A percentile compares a stretch with the other conserved stretches of the same genome.
Conservation (phyloP, 495 filamentous ascomycete genomes). For the Xylaria bambusicola region DNA sequence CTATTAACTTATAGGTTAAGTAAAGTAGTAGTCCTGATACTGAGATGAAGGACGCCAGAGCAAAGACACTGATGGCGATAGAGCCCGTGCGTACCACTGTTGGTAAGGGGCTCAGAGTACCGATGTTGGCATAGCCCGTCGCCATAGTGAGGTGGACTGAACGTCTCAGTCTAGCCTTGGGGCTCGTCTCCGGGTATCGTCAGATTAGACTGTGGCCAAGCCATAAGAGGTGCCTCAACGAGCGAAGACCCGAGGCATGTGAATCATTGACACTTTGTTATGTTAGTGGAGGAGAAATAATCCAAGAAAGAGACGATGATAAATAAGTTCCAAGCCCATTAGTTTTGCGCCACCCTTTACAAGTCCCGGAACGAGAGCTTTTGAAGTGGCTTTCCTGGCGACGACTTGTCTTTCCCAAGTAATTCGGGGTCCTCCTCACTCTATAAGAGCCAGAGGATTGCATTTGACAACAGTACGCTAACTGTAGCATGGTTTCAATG, state of each 20-base stretch:
- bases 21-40: constrained; percentile 54
- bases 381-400: neutral
- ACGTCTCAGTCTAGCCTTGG: neutral
- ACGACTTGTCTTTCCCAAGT: neutral
- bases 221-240: too few species aligned
- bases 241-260: too few species aligned
- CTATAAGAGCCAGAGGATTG: neutral
- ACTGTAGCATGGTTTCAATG: constrained; percentile 1
- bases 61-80: constrained; percentile 58
- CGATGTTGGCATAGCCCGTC: neutral
- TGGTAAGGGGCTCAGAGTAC: constrained; percentile 51
- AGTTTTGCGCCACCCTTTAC: neutral
- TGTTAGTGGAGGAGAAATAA: constrained; percentile 1
- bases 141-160: constrained; percentile 6
- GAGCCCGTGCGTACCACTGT: constrained; percentile 51
- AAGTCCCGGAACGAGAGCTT: neutral
- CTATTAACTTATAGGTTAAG: constrained; percentile 59
- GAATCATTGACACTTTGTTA: too few species aligned
- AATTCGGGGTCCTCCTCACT: neutral
- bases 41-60: constrained; percentile 61
- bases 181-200: neutral
- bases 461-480: neutral
- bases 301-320: neutral
- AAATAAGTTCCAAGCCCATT: neutral
- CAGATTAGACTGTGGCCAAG: neutral